A percentile compares a stretch with the other conserved stretches of the same genome.
Evolutionary conservation across 352 stramenopile genomes (phyloP).

Genomic region (Globisporangium emineosum): DNA sequence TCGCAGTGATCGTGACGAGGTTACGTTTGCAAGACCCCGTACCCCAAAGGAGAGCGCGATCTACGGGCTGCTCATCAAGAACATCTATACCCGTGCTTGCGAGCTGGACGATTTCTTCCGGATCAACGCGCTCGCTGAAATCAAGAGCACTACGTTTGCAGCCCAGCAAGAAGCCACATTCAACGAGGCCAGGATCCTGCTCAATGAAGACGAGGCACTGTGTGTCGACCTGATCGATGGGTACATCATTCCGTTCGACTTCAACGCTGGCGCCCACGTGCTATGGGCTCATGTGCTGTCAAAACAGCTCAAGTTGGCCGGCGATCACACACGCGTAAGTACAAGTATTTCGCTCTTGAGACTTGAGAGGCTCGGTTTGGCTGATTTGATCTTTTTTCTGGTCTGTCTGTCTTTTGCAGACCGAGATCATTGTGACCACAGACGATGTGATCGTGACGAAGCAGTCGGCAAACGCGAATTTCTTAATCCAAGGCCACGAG

Average conservation of each 20-base stretch:
- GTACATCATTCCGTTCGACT: constrained; percentile 11
- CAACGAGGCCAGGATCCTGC: constrained; percentile 23
- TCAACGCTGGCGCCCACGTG: constrained; percentile 19
- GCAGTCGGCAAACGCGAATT: constrained; percentile 1
- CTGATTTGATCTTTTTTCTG: too few species aligned
- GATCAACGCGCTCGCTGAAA: constrained; percentile 24
- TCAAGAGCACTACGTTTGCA: not conserved
- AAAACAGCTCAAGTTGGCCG: constrained; percentile 28
- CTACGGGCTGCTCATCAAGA: constrained; percentile 22
- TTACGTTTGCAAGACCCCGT: too few species aligned
- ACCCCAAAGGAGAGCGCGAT: not conserved
- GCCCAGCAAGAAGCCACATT: not conserved
- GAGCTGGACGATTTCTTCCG: constrained; percentile 13
- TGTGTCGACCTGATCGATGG: constrained; percentile 23
- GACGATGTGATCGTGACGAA: constrained; percentile 18
- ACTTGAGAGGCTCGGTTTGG: too few species aligned
- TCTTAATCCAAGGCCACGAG: not conserved
- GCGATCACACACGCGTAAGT: not conserved
- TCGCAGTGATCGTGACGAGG: not conserved
- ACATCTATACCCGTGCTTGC: not conserved
- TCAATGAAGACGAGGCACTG: constrained; percentile 32
- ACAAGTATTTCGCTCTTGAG: not conserved
- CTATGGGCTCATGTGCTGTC: constrained; percentile 29
- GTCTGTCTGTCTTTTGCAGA: not conserved
- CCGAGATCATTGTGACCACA: constrained; percentile 16